These are phyloP conservation scores for Viridothelium virens DNA, from an alignment of 495 filamentous ascomycete genomes.

Conservation along the genomic window DNA sequence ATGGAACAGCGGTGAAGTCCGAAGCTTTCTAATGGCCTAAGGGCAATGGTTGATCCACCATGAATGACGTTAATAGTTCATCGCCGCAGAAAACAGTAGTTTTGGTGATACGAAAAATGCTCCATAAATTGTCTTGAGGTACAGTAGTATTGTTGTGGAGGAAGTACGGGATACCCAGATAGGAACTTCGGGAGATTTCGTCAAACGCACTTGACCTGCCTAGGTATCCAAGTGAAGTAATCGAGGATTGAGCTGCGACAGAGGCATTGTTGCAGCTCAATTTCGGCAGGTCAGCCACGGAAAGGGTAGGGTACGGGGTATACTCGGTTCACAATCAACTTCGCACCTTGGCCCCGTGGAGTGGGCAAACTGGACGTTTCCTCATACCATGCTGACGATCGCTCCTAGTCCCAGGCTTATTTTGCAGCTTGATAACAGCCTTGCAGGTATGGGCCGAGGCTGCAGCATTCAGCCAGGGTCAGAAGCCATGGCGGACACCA, in stretches of 20 bases:
- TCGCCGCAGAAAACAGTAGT: background rate
- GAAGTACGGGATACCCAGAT: background rate
- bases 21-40: background rate
- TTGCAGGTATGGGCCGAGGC: background rate
- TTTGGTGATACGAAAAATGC: no score
- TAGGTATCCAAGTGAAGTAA: no score
- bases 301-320: no score
- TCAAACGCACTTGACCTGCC: background rate
- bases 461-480: background rate
- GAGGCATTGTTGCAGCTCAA: no score
- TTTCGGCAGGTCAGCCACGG: no score
- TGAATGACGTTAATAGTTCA: background rate
- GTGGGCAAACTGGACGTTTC: background rate
- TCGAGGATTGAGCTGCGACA: no score
- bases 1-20: background rate
- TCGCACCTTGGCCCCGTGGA: background rate
- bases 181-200: background rate
- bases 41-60: background rate
- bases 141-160: background rate
- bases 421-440: constrained; percentile 6
- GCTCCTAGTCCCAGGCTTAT: background rate
- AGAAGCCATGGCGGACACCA: background rate
- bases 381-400: constrained; percentile 4
- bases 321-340: no score
- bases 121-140: no score